Conservation (phyloP, 2,329 filamentous ascomycete genomes). For the Alternaria dauci region DNA sequence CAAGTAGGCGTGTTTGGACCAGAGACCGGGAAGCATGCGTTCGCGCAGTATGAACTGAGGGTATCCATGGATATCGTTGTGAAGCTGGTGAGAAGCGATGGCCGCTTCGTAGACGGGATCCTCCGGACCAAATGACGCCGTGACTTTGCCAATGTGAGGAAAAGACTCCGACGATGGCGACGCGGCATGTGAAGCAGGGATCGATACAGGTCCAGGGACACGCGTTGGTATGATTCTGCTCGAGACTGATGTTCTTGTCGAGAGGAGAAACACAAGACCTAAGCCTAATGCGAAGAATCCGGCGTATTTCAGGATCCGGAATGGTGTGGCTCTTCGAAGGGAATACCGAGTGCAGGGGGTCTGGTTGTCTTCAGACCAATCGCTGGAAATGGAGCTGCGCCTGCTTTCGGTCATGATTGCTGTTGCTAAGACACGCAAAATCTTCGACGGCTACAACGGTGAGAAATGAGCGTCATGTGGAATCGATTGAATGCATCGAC, state of each 20-base stretch:
- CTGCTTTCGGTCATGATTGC: background rate
- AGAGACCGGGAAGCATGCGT: conserved; percentile 11
- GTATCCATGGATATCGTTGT: conserved; percentile 9
- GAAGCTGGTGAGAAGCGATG: conserved; percentile 6
- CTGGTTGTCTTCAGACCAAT: background rate
- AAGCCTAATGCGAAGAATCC: background rate
- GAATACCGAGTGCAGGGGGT: background rate
- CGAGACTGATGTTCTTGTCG: background rate
- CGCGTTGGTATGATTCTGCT: background rate
- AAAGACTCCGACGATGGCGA: background rate
- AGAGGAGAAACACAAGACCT: background rate
- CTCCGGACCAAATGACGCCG: conserved; percentile 7
- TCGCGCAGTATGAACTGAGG: conserved; percentile 9
- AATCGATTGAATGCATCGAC: background rate
- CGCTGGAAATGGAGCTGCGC: conserved; percentile 2
- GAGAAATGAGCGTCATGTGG: conserved; percentile 1
- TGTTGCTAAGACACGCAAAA: background rate
- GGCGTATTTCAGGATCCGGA: background rate
- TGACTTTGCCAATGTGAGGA: conserved; percentile 12
- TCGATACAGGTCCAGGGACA: background rate
- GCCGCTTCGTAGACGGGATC: conserved; percentile 11
- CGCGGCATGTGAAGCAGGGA: background rate
- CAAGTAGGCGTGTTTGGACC: conserved; percentile 14
- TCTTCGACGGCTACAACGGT: background rate
- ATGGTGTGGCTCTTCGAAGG: background rate